phyloP scores from a whole-genome alignment of 1,139 yeast genomes.

The Pichia sp. region DNA sequence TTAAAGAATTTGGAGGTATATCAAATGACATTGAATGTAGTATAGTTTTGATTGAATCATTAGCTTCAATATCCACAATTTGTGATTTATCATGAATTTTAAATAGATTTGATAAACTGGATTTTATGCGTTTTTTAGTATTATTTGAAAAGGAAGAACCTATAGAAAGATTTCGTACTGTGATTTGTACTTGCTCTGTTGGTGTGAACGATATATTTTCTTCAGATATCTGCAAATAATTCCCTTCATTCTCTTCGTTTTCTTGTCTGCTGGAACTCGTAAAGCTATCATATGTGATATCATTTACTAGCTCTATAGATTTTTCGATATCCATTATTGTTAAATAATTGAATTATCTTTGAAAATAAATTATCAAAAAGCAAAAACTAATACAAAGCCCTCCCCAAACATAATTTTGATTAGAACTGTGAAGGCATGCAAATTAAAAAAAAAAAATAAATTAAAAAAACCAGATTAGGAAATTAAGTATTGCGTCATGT shows the following conservation, averaged over 20 bases:
- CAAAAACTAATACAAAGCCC: too few species aligned
- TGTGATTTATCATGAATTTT: neutral
- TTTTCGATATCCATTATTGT: too few species aligned
- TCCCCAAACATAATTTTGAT: too few species aligned
- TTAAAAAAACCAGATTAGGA: too few species aligned
- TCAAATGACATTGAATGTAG: conserved; percentile 47
- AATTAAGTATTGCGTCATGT: neutral
- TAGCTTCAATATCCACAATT: conserved; percentile 18
- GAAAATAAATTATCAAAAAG: too few species aligned
- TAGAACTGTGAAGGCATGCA: too few species aligned
- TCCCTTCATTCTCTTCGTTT: neutral
- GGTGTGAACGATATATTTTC: conserved; percentile 19
- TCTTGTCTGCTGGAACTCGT: too few species aligned
- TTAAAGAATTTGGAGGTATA: conserved; percentile 44
- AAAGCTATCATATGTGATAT: too few species aligned
- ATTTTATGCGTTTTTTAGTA: neutral
- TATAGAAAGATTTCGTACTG: conserved; percentile 18
- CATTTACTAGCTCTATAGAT: too few species aligned
- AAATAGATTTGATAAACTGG: too few species aligned
- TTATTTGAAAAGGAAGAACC: conserved; percentile 8
- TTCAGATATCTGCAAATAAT: conserved; percentile 3
- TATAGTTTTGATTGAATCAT: conserved; percentile 24
- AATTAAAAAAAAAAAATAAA: too few species aligned
- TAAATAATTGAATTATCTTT: too few species aligned
- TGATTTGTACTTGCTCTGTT: conserved; percentile 17